Evolutionary conservation across 345 rosid species (phyloP).

Genomic region (Anastatica hierochuntica): DNA sequence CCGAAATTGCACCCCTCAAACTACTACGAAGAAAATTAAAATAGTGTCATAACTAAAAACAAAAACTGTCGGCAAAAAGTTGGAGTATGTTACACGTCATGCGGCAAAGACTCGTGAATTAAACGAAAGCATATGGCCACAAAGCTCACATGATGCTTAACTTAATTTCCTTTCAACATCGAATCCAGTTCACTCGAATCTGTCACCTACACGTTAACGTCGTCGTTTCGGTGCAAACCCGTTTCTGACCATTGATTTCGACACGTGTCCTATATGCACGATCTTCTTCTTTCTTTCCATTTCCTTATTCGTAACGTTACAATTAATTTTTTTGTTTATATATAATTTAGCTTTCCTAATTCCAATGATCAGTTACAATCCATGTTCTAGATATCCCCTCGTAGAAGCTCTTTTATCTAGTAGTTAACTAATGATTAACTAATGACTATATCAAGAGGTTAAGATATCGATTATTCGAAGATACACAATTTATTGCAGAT

Average conservation of each 20-base stretch:
- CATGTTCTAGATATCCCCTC: too few relatives aligned
- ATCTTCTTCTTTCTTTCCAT: neutral
- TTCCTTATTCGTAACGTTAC: conserved; percentile 3
- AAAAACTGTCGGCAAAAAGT: conserved; percentile 20
- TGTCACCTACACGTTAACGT: conserved; percentile 22
- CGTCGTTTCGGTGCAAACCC: conserved; percentile 10
- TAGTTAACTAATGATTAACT: too few relatives aligned
- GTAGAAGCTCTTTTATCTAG: too few relatives aligned
- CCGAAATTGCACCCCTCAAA: too few relatives aligned
- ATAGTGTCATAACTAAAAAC: neutral
- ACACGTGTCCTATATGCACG: conserved; percentile 8
- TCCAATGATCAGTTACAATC: neutral
- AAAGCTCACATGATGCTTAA: conserved; percentile 21
- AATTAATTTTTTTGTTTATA: too few relatives aligned
- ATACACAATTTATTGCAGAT: too few relatives aligned
- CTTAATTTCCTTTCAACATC: conserved; percentile 23
- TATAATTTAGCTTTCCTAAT: neutral
- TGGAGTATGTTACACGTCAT: conserved; percentile 18
- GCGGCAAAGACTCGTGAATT: conserved; percentile 26
- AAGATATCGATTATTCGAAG: too few relatives aligned
- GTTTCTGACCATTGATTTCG: neutral
- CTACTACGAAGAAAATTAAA: too few relatives aligned
- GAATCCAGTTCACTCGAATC: conserved; percentile 20
- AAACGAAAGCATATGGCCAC: conserved; percentile 18
- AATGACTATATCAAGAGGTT: too few relatives aligned